Conservation (phyloP, 2,329 filamentous ascomycete genomes). For the Sordariomycetes sp. region DNA sequence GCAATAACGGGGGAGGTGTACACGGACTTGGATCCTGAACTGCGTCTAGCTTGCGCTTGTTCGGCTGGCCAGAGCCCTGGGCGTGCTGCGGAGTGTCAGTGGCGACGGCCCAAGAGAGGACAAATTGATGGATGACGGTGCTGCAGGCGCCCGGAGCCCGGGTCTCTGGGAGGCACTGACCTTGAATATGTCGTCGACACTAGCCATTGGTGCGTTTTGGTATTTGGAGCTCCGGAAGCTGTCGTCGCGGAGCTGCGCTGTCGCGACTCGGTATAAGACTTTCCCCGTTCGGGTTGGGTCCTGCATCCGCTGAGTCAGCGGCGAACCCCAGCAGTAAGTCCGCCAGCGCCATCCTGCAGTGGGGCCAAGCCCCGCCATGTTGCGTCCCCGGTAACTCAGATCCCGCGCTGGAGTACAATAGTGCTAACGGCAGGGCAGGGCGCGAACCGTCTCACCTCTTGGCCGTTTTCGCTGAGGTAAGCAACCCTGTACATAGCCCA, state of each 20-base stretch:
- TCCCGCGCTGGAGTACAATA: no score
- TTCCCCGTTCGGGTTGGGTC: no score
- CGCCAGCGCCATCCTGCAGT: no score
- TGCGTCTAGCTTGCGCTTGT: constrained; percentile 55
- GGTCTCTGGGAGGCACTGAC: constrained; percentile 13
- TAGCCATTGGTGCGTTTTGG: constrained; percentile 31
- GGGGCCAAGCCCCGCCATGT: no score
- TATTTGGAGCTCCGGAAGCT: neutral
- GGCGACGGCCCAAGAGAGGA: neutral
- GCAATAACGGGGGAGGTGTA: neutral
- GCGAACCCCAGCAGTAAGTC: neutral
- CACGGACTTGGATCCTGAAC: constrained; percentile 50
- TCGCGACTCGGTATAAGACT: neutral
- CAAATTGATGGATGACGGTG: neutral
- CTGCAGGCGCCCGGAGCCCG: neutral
- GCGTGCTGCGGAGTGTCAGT: neutral
- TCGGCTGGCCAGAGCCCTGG: constrained; percentile 15
- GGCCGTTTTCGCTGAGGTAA: no score
- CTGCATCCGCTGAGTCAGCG: no score
- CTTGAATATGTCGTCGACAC: constrained; percentile 50
- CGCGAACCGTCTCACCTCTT: no score
- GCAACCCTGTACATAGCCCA: no score
- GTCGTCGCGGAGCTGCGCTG: neutral
- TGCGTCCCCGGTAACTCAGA: no score
- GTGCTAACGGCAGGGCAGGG: no score